Evolutionary conservation across 148 eudicot genomes (phyloP), one percentile per base, ranked within the genome.

Genomic region (Heliosperma pusillum): DNA sequence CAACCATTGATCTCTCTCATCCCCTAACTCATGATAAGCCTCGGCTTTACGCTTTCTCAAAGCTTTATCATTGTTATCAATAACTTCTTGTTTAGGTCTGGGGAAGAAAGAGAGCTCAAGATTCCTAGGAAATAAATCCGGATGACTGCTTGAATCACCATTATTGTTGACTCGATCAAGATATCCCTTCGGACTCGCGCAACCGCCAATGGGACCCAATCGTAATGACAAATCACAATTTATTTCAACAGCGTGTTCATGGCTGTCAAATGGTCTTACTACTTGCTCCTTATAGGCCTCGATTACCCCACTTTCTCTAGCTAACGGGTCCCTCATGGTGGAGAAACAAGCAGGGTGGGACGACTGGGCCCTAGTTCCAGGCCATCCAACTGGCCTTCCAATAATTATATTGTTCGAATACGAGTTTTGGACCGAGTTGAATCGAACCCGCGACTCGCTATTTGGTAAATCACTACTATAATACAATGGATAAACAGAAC

Each of bases 211-310:
- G 10, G 82, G 85, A 70, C 98, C 98, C 88, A 93, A 80, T 76
- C 98, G 80, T 77, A 93, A 83, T 15, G 97, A 91, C 66, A 93
- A 84, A 78, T 93, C 98, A 79, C 90, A 93, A 13, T 72, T 87
- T 19, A 33, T 57, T 71, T 76, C 86, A 75, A 80, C 72, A 47
- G 57, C 82, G 64, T 81, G 72, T 71, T 66, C 83, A 42, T 63
- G 79, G 58, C 50, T 33, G 44, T 80, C 87, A 74, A 73, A 70
- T 40, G 45, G 40, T 44, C 76, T 74, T 70, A 15, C 13, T 50
- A 52, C 78, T 74, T 81, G 84, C 52, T 59, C 42, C 72, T 62
- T 71, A 22, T 60, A 71, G 71, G 81, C 69, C 36, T 59, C 58
- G 75, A 59, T 22, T 68, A 40, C 78, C 9, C 74, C 72, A 71